These are phyloP conservation scores for Aspergillus diversus DNA, from an alignment of 495 filamentous ascomycete species.

Conservation along the genomic window DNA sequence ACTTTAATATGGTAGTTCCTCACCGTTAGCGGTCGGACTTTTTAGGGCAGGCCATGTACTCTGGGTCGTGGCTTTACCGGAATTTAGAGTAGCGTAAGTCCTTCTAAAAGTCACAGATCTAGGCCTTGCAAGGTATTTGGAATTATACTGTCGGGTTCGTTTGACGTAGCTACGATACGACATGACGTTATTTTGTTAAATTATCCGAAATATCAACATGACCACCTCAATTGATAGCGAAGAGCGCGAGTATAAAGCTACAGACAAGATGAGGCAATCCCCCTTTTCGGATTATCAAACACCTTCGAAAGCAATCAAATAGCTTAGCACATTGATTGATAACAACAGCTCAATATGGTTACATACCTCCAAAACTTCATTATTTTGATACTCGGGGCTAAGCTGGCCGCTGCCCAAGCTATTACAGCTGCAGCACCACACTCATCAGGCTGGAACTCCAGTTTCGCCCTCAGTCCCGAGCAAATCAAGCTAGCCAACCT, in stretches of 20 bases:
- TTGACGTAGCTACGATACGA: background rate
- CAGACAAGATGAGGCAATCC: background rate
- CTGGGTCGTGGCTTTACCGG: too few species aligned
- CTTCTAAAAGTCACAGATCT: background rate
- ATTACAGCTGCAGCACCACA: conserved; percentile 14
- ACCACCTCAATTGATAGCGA: background rate
- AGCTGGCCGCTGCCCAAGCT: conserved; percentile 12
- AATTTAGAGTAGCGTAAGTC: background rate
- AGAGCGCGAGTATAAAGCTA: background rate
- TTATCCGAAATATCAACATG: background rate
- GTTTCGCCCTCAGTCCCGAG: conserved; percentile 32
- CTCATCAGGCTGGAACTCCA: conserved; percentile 39
- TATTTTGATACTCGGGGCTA: conserved; percentile 4
- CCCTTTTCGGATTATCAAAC: background rate
- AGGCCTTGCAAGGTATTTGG: background rate
- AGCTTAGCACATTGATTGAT: background rate
- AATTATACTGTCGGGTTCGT: background rate
- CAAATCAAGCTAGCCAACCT: conserved; percentile 36
- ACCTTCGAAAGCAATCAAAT: background rate
- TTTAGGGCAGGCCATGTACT: too few species aligned
- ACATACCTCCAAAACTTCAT: conserved; percentile 7
- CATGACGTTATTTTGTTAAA: background rate
- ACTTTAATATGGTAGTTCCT: too few species aligned
- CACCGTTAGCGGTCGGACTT: too few species aligned
- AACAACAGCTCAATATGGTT: conserved; percentile 5